A percentile compares a stretch with the other conserved stretches of the same genome.
Conservation (phyloP, 495 filamentous ascomycete species). For the Aspergillus homomorphus region DNA sequence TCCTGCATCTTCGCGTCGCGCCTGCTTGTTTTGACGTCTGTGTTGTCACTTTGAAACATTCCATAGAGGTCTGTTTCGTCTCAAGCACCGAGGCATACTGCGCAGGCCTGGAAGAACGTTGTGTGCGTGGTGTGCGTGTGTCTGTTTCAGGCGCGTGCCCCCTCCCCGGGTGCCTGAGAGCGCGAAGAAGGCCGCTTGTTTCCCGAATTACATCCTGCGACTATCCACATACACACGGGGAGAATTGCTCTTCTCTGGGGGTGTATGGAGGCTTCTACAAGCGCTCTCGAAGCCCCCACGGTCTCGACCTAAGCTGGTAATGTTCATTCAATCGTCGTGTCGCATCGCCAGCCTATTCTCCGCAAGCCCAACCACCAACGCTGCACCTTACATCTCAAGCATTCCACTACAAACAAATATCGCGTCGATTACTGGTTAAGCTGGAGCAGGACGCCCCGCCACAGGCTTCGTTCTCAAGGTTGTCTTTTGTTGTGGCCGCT, state of each 20-base stretch:
- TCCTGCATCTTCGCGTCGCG: conserved; percentile 29
- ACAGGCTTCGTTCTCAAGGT: conserved; percentile 1
- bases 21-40: conserved; percentile 26
- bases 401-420: conserved; percentile 19
- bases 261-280: conserved; percentile 16
- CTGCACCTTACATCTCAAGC: conserved; percentile 15
- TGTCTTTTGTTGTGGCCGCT: conserved; percentile 17
- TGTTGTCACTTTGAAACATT: conserved; percentile 27
- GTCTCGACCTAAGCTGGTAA: conserved; percentile 18
- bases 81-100: conserved; percentile 12
- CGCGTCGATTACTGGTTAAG: conserved; percentile 17
- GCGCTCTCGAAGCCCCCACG: conserved; percentile 13
- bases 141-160: conserved; percentile 19
- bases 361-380: conserved; percentile 11
- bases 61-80: conserved; percentile 19
- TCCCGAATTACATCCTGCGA: conserved; percentile 1
- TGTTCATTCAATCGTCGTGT: conserved; percentile 19
- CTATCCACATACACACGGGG: neutral
- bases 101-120: conserved; percentile 11
- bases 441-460: conserved; percentile 15
- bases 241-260: neutral
- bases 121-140: neutral
- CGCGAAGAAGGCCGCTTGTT: conserved; percentile 16
- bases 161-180: conserved; percentile 17
- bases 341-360: conserved; percentile 15